Evolutionary conservation across 495 filamentous ascomycete species (phyloP).

Genomic region (Daldinia bambusicola): DNA sequence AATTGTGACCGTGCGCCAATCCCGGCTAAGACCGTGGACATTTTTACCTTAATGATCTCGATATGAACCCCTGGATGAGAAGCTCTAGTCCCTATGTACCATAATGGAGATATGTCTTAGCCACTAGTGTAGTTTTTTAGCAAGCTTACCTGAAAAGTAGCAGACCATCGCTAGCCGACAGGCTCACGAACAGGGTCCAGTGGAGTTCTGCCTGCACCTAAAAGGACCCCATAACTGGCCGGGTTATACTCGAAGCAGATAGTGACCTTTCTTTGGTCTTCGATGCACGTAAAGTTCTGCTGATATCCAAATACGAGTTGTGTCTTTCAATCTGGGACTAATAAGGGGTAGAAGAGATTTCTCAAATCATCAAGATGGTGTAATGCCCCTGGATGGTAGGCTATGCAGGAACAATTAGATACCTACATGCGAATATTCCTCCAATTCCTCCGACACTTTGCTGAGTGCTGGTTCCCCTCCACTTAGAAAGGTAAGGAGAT

Average conservation of each 20-base stretch:
- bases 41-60: constrained; percentile 36
- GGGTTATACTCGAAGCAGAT: constrained; percentile 35
- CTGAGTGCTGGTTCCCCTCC: constrained; percentile 23
- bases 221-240: constrained; percentile 24
- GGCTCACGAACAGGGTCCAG: constrained; percentile 7
- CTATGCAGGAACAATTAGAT: constrained; percentile 37
- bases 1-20: constrained; percentile 44
- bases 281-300: constrained; percentile 26
- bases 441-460: constrained; percentile 34
- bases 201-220: constrained; percentile 32
- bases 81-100: constrained; percentile 32
- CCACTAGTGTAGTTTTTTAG: constrained; percentile 8
- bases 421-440: constrained; percentile 38
- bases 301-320: constrained; percentile 45
- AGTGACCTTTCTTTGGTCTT: constrained; percentile 23
- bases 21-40: constrained; percentile 29
- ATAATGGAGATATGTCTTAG: constrained; percentile 1
- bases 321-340: constrained; percentile 31
- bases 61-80: constrained; percentile 30
- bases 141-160: constrained; percentile 7
- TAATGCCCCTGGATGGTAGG: constrained; percentile 31
- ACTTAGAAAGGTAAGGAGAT: constrained; percentile 19
- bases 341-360: constrained; percentile 20
- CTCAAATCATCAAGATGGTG: constrained; percentile 26
- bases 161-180: constrained; percentile 17